A percentile compares a stretch with the other conserved stretches of the same genome.
These are phyloP conservation scores for Protomyces arabidopsidicola DNA, from an alignment of 1,139 yeast genomes.

Conservation along the genomic window DNA sequence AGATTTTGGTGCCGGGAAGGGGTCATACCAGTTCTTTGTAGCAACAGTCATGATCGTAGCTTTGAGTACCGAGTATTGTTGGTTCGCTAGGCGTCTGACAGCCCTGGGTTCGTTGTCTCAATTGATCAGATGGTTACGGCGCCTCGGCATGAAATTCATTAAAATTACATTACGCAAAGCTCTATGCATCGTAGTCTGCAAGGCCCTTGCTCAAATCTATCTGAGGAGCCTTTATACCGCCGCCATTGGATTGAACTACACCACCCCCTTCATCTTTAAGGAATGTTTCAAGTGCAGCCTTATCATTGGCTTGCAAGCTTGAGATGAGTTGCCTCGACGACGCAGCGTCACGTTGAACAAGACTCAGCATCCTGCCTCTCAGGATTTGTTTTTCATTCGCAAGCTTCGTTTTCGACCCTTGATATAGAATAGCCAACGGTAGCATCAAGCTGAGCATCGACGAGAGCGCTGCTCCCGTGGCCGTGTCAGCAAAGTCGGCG, in stretches of 20 bases:
- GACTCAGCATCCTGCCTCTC: not conserved
- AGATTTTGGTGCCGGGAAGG: constrained; percentile 14
- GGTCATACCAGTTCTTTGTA: not conserved
- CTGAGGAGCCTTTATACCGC: not conserved
- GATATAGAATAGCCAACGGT: not conserved
- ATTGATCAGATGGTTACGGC: no score
- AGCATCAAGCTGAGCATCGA: not conserved
- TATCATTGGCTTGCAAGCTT: not conserved
- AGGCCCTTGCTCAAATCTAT: not conserved
- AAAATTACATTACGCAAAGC: not conserved
- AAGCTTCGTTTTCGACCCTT: not conserved
- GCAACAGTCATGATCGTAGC: not conserved
- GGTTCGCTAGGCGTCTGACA: no score
- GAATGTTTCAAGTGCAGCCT: not conserved
- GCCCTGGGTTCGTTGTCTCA: no score
- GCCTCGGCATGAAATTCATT: no score
- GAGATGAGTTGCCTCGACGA: not conserved
- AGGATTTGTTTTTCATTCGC: not conserved
- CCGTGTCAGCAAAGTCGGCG: not conserved
- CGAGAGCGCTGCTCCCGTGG: not conserved
- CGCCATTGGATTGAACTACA: not conserved
- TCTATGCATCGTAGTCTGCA: not conserved
- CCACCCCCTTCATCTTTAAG: not conserved
- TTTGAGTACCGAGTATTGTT: not conserved
- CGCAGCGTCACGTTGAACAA: not conserved